Evolutionary conservation across 768 basidiomycete genomes (phyloP).

Genomic region (Lactarius hengduanensis): DNA sequence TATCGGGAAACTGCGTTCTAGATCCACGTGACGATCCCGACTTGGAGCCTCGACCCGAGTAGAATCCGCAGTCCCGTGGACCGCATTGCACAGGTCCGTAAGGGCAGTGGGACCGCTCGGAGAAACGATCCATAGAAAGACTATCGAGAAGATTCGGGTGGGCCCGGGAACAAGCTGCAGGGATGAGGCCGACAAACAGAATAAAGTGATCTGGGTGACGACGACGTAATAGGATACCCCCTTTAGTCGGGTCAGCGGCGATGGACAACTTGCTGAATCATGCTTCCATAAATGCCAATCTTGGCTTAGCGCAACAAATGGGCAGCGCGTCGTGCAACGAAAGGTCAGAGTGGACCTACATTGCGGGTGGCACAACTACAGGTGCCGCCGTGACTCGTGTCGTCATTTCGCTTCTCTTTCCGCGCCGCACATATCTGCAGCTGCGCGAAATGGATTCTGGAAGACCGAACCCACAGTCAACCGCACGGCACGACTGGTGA

Average conservation of each 20-base stretch:
- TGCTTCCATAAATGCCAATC: background rate
- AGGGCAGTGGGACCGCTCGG: background rate
- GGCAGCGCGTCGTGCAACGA: background rate
- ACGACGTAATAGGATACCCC: conserved; percentile 17
- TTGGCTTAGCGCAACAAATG: background rate
- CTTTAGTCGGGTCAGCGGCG: background rate
- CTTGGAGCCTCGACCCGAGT: background rate
- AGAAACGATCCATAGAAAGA: background rate
- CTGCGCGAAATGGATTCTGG: conserved; percentile 1
- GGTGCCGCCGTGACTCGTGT: background rate
- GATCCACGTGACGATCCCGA: conserved; percentile 6
- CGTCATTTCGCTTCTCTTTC: conserved; percentile 6
- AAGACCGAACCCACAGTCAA: conserved; percentile 1
- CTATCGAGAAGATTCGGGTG: conserved; percentile 2
- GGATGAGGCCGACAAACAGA: too few relatives aligned
- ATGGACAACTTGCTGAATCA: background rate
- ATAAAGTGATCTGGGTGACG: background rate
- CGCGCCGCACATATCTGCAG: background rate
- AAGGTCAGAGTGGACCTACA: background rate
- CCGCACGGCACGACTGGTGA: background rate
- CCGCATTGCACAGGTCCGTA: background rate
- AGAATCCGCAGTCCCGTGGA: background rate
- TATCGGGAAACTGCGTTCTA: conserved; percentile 6
- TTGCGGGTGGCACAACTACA: conserved; percentile 6
- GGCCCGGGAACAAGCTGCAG: background rate